A percentile compares a stretch with the other conserved stretches of the same genome.
These are phyloP conservation scores for Acephala macrosclerotiorum DNA, from an alignment of 2,329 filamentous ascomycete genomes.

Conservation along the genomic window DNA sequence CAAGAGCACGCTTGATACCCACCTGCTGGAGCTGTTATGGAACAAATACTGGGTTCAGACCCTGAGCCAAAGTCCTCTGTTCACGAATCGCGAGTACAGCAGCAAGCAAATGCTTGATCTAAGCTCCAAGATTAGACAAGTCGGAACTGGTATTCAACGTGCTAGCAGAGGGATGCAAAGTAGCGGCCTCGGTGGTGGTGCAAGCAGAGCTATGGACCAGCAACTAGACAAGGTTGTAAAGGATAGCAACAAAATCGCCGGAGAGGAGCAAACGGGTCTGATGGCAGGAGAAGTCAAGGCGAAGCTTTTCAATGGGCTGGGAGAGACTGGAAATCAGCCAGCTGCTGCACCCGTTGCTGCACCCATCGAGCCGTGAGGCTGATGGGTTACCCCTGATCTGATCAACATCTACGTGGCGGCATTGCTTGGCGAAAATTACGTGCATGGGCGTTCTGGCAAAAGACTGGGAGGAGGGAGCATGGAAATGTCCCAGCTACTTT, in stretches of 20 bases:
- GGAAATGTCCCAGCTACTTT: neutral
- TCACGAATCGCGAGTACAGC: slow-evolving; percentile 91
- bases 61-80: slow-evolving; percentile 86
- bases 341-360: slow-evolving; percentile 14
- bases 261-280: slow-evolving; percentile 55
- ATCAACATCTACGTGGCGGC: neutral
- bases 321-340: slow-evolving; percentile 24
- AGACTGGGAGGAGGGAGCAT: neutral
- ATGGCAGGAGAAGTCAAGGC: slow-evolving; percentile 56
- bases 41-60: slow-evolving; percentile 99
- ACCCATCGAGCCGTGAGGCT: slow-evolving; percentile 18
- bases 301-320: slow-evolving; percentile 52
- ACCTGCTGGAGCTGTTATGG: slow-evolving; percentile 89
- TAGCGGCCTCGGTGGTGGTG: neutral
- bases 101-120: slow-evolving; percentile 93
- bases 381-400: neutral
- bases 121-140: slow-evolving; percentile 79
- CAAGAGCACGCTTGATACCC: slow-evolving; percentile 89
- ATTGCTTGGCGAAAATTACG: slow-evolving; percentile 1
- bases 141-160: slow-evolving; percentile 52
- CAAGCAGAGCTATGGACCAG: slow-evolving; percentile 48
- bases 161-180: slow-evolving; percentile 39
- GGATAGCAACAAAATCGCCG: slow-evolving; percentile 63
- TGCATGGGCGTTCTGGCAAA: slow-evolving; percentile 15
- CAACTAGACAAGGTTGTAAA: slow-evolving; percentile 61